Base-by-base conservation (phyloP, 441 rosid genomes). In the Macaranga tanarius region DNA sequence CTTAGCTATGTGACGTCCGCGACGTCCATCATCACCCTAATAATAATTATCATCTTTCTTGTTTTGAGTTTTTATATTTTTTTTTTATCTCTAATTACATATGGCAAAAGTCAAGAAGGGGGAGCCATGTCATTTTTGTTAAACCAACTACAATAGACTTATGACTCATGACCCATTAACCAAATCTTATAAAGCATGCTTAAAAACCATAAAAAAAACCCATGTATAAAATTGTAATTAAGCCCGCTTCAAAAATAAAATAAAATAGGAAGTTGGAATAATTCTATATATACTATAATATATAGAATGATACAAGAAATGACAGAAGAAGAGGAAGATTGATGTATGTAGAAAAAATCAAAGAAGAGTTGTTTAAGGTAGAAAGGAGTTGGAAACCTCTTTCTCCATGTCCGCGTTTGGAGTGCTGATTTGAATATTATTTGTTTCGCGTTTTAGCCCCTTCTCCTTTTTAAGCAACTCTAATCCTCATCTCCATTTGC, bases 91-190 rank as follows among this genome's bases (percentile, higher is more conserved):
- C 38, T 31, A 31, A 31, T 31, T 31, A 31, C n/a, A n/a, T 31
- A 31, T 4, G 4, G 38, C 38, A 45, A 61, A 78, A 79, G 80
- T 76, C 79, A 74, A 76, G 63, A 59, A 60, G 69, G 85, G 82
- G 76, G 61, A 81, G 59, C 67, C 65, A 17, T 70, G 88, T 85
- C 78, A 76, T 75, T 85, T 79, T 55, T 17, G 45, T 48, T 10
- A 57, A 84, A 76, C 87, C 80, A 84, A 80, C 81, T 58, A 62
- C 65, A 48, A 65, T 67, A 70, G 82, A 85, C 75, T 78, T 22
- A 3, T 26, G 59, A 75, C 71, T 74, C 40, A 1, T 31, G 19
- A 0, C 40, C 67, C 42, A 57, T 67, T 54, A 68, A 63, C 68
- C 58, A 73, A 79, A 64, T 67, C 62, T 63, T 69, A 65, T 31